Conservation (phyloP, 2,329 filamentous ascomycete genomes). For the Arthrobotrys megalospora region DNA sequence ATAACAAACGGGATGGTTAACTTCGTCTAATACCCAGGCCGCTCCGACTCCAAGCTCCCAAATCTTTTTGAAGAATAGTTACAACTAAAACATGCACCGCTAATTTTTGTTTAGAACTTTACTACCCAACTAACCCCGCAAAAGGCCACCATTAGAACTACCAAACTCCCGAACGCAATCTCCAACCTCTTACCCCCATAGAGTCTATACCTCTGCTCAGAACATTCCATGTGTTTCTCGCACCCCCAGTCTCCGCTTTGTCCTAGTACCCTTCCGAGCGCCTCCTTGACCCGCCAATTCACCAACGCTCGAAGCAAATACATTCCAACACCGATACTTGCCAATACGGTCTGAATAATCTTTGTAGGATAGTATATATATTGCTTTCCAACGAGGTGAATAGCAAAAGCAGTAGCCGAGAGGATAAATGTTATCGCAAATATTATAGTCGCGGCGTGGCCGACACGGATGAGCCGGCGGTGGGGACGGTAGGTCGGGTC, state of each 20-base stretch:
- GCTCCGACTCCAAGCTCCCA: background rate
- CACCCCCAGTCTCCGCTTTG: conserved; percentile 22
- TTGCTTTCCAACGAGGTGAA: conserved; percentile 13
- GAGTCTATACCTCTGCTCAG: conserved; percentile 36
- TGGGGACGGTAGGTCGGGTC: conserved; percentile 47
- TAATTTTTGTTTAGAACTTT: background rate
- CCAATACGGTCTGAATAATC: conserved; percentile 16
- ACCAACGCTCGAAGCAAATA: conserved; percentile 35
- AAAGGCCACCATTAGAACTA: background rate
- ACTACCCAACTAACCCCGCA: conserved; percentile 15
- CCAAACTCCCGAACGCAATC: conserved; percentile 20
- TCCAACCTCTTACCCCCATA: conserved; percentile 42
- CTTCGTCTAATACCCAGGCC: background rate
- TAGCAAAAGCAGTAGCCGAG: conserved; percentile 20
- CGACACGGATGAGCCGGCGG: conserved; percentile 25
- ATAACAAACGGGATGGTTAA: no score
- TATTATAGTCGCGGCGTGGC: conserved; percentile 21
- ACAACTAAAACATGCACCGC: background rate
- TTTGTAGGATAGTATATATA: background rate
- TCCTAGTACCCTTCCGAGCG: conserved; percentile 12
- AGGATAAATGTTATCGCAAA: conserved; percentile 17
- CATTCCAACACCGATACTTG: conserved; percentile 1
- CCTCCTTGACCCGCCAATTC: conserved; percentile 23
- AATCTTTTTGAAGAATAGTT: no score
- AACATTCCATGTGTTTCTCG: conserved; percentile 10